phyloP scores from a whole-genome alignment of 176 grass and related monocot genomes.

The Phoenix dactylifera region DNA sequence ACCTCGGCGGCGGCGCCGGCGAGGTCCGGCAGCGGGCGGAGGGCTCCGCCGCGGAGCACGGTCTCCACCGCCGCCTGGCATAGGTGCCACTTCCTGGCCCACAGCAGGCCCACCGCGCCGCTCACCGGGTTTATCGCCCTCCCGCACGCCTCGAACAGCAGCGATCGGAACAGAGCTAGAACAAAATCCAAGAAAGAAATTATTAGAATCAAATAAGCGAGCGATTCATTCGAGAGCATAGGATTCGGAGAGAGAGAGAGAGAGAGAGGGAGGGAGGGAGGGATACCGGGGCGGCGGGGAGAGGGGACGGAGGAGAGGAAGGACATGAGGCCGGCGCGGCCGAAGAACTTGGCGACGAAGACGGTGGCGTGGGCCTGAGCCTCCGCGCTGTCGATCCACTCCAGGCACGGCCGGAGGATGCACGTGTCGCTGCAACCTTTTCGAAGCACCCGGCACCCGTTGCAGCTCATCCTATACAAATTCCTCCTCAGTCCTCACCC shows the following conservation, averaged over 20 bases:
- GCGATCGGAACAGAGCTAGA: conserved; percentile 58
- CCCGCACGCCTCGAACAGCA: conserved; percentile 75
- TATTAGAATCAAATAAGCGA: too few relatives aligned
- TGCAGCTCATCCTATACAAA: conserved; percentile 58
- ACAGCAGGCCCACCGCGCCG: conserved; percentile 68
- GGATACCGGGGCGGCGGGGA: conserved; percentile 40
- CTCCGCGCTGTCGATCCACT: conserved; percentile 66
- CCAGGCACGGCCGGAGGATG: conserved; percentile 59
- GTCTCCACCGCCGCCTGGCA: conserved; percentile 67
- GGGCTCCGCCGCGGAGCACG: conserved; percentile 47
- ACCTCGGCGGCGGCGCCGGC: conserved; percentile 22
- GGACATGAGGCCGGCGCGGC: conserved; percentile 77
- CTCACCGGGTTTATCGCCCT: conserved; percentile 72
- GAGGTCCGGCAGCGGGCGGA: conserved; percentile 32
- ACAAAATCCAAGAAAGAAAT: not conserved
- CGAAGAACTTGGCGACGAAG: conserved; percentile 93
- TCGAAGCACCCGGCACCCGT: conserved; percentile 70
- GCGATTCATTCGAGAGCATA: too few relatives aligned
- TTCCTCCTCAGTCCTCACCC: too few relatives aligned
- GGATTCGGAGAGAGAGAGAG: not conserved
- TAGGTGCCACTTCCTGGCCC: conserved; percentile 71
- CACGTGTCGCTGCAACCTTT: conserved; percentile 83
- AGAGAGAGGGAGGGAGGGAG: too few relatives aligned
- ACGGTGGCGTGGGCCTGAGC: conserved; percentile 78
- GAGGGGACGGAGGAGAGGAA: conserved; percentile 53